Conservation (phyloP, 495 filamentous ascomycete genomes). For the Acidiella bohemica region DNA sequence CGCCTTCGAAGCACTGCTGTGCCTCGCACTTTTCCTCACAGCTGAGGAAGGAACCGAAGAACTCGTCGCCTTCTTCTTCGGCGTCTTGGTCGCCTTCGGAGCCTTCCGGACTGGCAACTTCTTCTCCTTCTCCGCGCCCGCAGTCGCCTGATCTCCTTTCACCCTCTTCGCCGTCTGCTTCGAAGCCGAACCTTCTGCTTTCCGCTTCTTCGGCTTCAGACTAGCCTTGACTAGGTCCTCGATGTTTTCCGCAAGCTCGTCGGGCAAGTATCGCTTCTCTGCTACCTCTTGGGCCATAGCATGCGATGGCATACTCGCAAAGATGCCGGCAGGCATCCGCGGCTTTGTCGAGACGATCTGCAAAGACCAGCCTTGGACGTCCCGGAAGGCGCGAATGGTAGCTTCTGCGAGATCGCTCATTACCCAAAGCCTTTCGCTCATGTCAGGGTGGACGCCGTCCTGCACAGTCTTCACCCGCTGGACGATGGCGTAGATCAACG, state of each 20-base stretch:
- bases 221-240: slow-evolving; percentile 41
- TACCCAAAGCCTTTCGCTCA: slow-evolving; percentile 62
- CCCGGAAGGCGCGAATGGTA: slow-evolving; percentile 70
- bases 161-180: slow-evolving; percentile 32
- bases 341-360: slow-evolving; percentile 73
- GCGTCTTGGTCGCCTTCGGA: slow-evolving; percentile 34
- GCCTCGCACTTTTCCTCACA: slow-evolving; percentile 32
- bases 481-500: slow-evolving; percentile 79
- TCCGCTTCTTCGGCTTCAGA: slow-evolving; percentile 8
- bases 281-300: slow-evolving; percentile 70
- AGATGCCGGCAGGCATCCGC: slow-evolving; percentile 64
- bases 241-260: slow-evolving; percentile 63
- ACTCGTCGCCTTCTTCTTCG: slow-evolving; percentile 32
- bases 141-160: slow-evolving; percentile 25
- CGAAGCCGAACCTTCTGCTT: slow-evolving; percentile 28
- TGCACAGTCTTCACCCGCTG: slow-evolving; percentile 84
- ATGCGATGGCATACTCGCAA: slow-evolving; percentile 57
- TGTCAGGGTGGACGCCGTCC: slow-evolving; percentile 51
- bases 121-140: slow-evolving; percentile 8
- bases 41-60: slow-evolving; percentile 27
- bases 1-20: slow-evolving; percentile 20
- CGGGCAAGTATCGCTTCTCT: slow-evolving; percentile 66
- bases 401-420: slow-evolving; percentile 80
- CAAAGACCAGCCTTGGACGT: slow-evolving; percentile 60
- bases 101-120: slow-evolving; percentile 24